A percentile compares a stretch with the other conserved stretches of the same genome.
Conservation (phyloP, 2,329 filamentous ascomycete genomes). For the Xylaria sp. region DNA sequence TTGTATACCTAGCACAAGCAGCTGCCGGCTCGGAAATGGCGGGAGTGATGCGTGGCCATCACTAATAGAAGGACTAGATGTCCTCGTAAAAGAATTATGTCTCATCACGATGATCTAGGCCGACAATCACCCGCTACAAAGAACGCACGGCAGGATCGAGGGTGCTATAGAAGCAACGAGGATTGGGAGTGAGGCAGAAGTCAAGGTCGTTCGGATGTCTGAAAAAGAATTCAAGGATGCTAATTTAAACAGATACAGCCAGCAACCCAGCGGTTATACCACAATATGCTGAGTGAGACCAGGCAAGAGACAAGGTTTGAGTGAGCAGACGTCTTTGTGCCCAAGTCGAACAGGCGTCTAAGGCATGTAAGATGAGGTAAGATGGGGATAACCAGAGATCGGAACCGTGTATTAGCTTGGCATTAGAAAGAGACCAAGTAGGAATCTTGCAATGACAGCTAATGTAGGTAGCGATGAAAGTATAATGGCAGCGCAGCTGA, state of each 20-base stretch:
- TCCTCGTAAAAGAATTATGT: constrained; percentile 43
- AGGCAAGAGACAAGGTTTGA: constrained; percentile 26
- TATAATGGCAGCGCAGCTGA: constrained; percentile 34
- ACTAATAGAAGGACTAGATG: constrained; percentile 37
- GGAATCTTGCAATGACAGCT: constrained; percentile 30
- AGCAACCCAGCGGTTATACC: constrained; percentile 19
- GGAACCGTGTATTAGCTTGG: constrained; percentile 42
- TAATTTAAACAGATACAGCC: constrained; percentile 14
- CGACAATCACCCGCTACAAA: constrained; percentile 32
- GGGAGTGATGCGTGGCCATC: constrained; percentile 40
- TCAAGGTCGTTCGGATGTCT: constrained; percentile 38
- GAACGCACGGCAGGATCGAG: constrained; percentile 6
- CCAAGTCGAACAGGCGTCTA: constrained; percentile 32
- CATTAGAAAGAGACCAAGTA: constrained; percentile 33
- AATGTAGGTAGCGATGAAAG: constrained; percentile 41
- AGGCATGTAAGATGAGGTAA: constrained; percentile 43
- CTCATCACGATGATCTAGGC: constrained; percentile 41
- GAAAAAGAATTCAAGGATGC: constrained; percentile 17
- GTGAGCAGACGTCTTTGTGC: constrained; percentile 32
- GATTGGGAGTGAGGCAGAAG: constrained; percentile 1
- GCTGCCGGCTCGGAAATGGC: constrained; percentile 53
- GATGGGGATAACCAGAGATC: constrained; percentile 42
- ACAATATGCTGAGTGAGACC: constrained; percentile 23
- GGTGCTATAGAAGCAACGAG: constrained; percentile 22
- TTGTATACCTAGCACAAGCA: constrained; percentile 53